Evolutionary conservation across 768 basidiomycete genomes (phyloP).

Genomic region (Suillus subluteus): DNA sequence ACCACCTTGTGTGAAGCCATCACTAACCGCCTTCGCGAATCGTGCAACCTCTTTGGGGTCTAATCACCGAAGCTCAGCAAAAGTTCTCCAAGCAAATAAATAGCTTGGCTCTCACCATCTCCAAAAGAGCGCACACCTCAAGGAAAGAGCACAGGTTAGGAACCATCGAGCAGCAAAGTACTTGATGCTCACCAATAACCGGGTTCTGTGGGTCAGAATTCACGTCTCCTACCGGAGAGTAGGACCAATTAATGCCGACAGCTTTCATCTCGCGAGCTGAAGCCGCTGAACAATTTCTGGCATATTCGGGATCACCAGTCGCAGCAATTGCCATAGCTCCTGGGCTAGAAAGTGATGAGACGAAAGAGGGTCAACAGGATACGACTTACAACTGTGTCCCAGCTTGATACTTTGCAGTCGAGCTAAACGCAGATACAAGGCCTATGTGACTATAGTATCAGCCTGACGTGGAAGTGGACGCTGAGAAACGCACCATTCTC

Average conservation of each 20-base stretch:
- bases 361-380: not conserved
- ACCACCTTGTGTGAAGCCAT: constrained; percentile 50
- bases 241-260: constrained; percentile 73
- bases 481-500: constrained; percentile 58
- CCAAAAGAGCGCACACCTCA: constrained; percentile 72
- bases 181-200: constrained; percentile 58
- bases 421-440: constrained; percentile 70
- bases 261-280: constrained; percentile 59
- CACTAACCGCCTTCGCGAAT: constrained; percentile 50
- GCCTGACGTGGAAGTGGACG: not conserved
- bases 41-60: constrained; percentile 56
- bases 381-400: constrained; percentile 69
- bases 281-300: constrained; percentile 51
- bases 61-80: constrained; percentile 24
- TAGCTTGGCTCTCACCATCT: constrained; percentile 47
- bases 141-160: not conserved
- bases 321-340: constrained; percentile 76
- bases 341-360: constrained; percentile 45
- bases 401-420: constrained; percentile 40
- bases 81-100: not conserved
- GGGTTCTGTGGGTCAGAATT: constrained; percentile 73
- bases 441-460: constrained; percentile 40
- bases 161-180: not conserved
- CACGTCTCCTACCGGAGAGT: constrained; percentile 72
- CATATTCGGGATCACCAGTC: constrained; percentile 46